Percentiles rank a stretch among this genome's conserved stretches.
These are phyloP conservation scores for Eucalyptus virginea DNA, from an alignment of 345 rosid species.

Conservation along the genomic window DNA sequence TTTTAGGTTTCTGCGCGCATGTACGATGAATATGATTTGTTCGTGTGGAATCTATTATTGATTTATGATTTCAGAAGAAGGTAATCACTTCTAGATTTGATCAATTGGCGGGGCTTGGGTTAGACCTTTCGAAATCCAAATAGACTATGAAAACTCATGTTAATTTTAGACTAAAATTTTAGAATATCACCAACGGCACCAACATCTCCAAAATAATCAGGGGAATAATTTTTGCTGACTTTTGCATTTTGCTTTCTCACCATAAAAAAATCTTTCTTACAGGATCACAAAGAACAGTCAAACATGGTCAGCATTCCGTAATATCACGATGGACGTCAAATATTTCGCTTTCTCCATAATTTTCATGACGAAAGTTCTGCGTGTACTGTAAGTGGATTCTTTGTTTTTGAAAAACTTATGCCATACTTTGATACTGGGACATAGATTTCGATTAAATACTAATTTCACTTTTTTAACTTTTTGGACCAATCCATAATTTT, in stretches of 20 bases:
- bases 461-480: background rate
- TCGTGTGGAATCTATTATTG: too few relatives aligned
- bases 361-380: too few relatives aligned
- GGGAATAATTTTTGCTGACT: background rate
- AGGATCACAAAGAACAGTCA: fast-evolving
- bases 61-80: background rate
- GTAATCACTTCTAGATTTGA: background rate
- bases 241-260: background rate
- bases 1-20: too few relatives aligned
- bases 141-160: background rate
- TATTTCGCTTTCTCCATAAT: too few relatives aligned
- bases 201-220: background rate
- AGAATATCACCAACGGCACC: background rate
- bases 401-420: background rate
- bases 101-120: fast-evolving
- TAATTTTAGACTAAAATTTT: too few relatives aligned
- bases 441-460: too few relatives aligned
- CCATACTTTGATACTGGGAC: too few relatives aligned
- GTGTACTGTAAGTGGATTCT: background rate
- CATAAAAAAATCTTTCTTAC: background rate
- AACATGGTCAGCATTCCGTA: too few relatives aligned
- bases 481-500: background rate
- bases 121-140: background rate
- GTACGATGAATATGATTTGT: too few relatives aligned
- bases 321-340: too few relatives aligned